Base-by-base conservation (phyloP, 2,329 filamentous ascomycete genomes). In the Claviceps pazoutovae region DNA sequence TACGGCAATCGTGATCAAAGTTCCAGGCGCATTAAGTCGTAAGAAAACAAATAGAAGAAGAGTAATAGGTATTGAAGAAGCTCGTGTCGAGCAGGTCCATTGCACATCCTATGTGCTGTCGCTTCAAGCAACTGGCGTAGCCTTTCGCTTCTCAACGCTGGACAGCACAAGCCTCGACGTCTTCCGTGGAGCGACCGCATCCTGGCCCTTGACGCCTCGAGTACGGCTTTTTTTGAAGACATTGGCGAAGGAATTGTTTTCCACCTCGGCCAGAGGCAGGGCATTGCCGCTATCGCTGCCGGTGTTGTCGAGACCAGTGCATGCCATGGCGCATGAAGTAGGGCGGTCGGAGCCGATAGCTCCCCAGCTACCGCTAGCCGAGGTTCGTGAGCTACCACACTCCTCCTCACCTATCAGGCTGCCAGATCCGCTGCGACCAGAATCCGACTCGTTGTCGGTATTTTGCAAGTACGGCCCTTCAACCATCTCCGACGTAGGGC, bases 301-400 rank as follows among this genome's bases (percentile, higher is more conserved):
- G 41, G 83, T 71, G 59, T 83, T 88, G 56, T 83, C 83, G 51
- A 69, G 74, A 68, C 70, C 83, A 73, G 66, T 76, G 64, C 69
- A 80, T 67, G 68, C 72, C 72, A 83, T 86, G 66, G 87, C 76
- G 37, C 79, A 75, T 21, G 81, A 83, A 59, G 74, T 82, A 58
- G 90, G 90, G 54, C 88, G 82, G 68, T 95, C 86, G 2, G 86
- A 93, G 51, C 88, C 88, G 62, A 95, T 95, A 48, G 88, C 89
- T 55, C 88, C 78, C 78, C 76, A 82, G 64, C 73, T 75, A 58
- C 74, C 88, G 56, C 84, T 91, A 57, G 82, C 84, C 55, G 79
- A 85, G 57, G 83, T 87, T 58, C 85, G 84, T 56, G 87, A 82
- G 72, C 84, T 89, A 64, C 82, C 86, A 60, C 72, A 76, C 61